phyloP scores from a whole-genome alignment of 1,284 basidiomycete genomes.

The Bjerkandera adusta region DNA sequence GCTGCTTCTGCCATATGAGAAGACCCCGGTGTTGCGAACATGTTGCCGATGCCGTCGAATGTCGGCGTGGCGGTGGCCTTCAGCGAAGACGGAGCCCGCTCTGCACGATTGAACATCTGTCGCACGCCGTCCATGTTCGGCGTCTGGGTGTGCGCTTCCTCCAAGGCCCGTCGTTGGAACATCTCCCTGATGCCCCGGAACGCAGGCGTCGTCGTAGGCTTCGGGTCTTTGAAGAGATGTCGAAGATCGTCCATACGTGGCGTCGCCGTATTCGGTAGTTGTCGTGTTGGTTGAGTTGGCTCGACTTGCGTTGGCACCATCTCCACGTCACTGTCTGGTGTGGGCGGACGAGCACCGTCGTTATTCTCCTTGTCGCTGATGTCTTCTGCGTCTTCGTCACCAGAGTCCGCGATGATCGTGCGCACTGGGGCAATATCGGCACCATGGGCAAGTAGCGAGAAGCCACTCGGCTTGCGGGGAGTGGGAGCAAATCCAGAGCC shows the following conservation, averaged over 20 bases:
- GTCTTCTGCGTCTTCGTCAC: constrained; percentile 16
- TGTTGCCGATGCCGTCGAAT: constrained; percentile 34
- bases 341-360: neutral
- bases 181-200: constrained; percentile 34
- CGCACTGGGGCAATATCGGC: constrained; percentile 6
- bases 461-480: constrained; percentile 25
- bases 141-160: constrained; percentile 21
- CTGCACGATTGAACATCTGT: constrained; percentile 28
- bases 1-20: no score
- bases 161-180: constrained; percentile 25
- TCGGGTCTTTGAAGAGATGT: constrained; percentile 11
- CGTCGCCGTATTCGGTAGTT: neutral
- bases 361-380: constrained; percentile 11
- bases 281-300: neutral
- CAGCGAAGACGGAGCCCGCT: neutral
- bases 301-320: neutral
- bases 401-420: constrained; percentile 15
- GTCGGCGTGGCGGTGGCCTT: constrained; percentile 21
- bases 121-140: constrained; percentile 36
- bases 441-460: constrained; percentile 30
- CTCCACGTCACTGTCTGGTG: constrained; percentile 7
- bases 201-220: constrained; percentile 25
- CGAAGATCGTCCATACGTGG: constrained; percentile 23
- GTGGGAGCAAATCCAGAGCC: constrained; percentile 18
- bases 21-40: constrained; percentile 35